phyloP scores from a whole-genome alignment of 2,329 filamentous ascomycete genomes.

The Trichoderma gracile region DNA sequence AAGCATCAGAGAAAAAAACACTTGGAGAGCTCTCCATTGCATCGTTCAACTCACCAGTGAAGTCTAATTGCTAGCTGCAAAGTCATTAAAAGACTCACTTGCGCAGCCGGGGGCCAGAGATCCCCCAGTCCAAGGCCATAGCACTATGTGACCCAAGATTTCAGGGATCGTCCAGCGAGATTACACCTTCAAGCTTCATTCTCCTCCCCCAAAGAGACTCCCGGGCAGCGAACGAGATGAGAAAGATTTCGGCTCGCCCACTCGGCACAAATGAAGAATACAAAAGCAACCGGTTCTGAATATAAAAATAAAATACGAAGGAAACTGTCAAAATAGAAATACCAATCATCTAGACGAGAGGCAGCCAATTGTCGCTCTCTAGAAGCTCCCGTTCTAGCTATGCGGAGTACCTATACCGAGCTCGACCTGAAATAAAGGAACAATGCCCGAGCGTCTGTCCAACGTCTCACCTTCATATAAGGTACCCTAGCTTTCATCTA shows the following conservation, averaged over 20 bases:
- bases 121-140: background rate
- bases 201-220: background rate
- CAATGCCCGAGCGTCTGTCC: too few species aligned
- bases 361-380: background rate
- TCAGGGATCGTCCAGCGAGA: constrained; percentile 22
- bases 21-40: too few species aligned
- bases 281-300: background rate
- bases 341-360: constrained; percentile 8
- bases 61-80: background rate
- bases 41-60: background rate
- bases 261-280: background rate
- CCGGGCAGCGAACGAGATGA: constrained; percentile 12
- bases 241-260: background rate
- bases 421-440: background rate
- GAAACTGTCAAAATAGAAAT: background rate
- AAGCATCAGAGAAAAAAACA: too few species aligned
- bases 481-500: too few species aligned
- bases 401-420: too few species aligned
- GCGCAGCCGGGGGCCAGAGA: background rate
- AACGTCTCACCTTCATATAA: too few species aligned
- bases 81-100: background rate
- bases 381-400: too few species aligned
- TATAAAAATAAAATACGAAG: background rate
- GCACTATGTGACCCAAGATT: background rate
- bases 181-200: background rate